phyloP scores from a whole-genome alignment of 2,329 filamentous ascomycete species.

The Furcasterigmium furcatum region DNA sequence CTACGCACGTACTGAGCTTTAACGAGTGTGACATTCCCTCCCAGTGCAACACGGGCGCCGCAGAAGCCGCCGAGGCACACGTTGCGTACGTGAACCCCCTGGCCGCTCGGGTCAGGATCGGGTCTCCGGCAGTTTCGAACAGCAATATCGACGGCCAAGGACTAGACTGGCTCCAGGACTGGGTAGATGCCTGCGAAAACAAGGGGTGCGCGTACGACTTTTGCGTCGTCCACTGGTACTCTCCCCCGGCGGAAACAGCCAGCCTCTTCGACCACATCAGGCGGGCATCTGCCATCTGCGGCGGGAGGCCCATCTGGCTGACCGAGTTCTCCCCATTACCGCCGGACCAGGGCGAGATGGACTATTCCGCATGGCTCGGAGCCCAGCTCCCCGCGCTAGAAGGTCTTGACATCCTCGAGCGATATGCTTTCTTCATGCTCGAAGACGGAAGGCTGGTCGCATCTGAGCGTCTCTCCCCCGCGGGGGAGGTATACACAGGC shows the following conservation, averaged over 20 bases:
- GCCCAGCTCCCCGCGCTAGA: constrained; percentile 45
- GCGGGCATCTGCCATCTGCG: constrained; percentile 38
- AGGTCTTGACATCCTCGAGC: constrained; percentile 43
- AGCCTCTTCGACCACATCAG: constrained; percentile 52
- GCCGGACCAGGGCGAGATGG: constrained; percentile 31
- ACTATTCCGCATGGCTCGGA: constrained; percentile 44
- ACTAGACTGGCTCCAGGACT: constrained; percentile 51
- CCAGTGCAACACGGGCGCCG: constrained; percentile 57
- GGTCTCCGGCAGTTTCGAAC: constrained; percentile 60
- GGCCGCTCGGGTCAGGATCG: constrained; percentile 46
- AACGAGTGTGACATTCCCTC: constrained; percentile 64
- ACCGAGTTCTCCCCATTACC: constrained; percentile 56
- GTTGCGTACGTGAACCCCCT: constrained; percentile 54
- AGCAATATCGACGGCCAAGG: constrained; percentile 45
- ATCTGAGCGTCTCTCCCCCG: background rate
- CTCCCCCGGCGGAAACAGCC: constrained; percentile 36
- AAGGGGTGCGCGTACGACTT: constrained; percentile 52
- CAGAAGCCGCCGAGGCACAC: constrained; percentile 46
- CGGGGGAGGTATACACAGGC: background rate
- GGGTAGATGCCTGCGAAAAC: constrained; percentile 45
- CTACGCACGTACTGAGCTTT: constrained; percentile 60
- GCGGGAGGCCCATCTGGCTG: constrained; percentile 53
- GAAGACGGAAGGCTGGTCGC: constrained; percentile 35
- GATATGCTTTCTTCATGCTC: constrained; percentile 56
- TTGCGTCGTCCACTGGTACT: constrained; percentile 63